phyloP scores from a whole-genome alignment of 2,329 filamentous ascomycete species.

The Penicillium sp. region DNA sequence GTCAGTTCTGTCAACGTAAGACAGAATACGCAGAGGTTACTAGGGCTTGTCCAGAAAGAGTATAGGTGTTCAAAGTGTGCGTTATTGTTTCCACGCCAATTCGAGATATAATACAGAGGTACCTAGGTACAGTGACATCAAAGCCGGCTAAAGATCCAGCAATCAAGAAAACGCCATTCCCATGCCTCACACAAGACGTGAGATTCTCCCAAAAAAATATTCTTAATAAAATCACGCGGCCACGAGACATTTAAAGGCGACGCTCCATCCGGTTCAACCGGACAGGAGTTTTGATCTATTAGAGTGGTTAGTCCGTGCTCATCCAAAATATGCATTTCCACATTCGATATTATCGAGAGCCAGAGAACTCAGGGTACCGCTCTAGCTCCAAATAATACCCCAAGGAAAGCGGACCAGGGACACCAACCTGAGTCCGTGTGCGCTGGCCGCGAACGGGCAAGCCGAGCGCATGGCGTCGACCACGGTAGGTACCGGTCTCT shows the following conservation, averaged over 20 bases:
- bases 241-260: conserved; percentile 35
- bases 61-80: background rate
- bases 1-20: too few species aligned
- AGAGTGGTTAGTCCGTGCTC: conserved; percentile 19
- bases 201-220: conserved; percentile 22
- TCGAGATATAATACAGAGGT: conserved; percentile 23
- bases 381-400: background rate
- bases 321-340: too few species aligned
- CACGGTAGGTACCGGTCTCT: conserved; percentile 87
- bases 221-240: conserved; percentile 8
- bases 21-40: too few species aligned
- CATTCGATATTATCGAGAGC: background rate
- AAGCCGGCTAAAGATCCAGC: conserved; percentile 16
- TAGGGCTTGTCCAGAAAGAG: background rate
- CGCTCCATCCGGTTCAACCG: conserved; percentile 60
- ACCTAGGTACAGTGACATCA: conserved; percentile 18
- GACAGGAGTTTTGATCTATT: conserved; percentile 57
- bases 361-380: background rate
- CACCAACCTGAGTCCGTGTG: conserved; percentile 70
- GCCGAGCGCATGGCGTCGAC: conserved; percentile 86
- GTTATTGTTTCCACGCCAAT: conserved; percentile 7
- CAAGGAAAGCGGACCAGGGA: background rate
- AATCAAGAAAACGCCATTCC: conserved; percentile 27
- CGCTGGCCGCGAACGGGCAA: conserved; percentile 87
- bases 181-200: conserved; percentile 23